Conservation (phyloP, 2,329 filamentous ascomycete genomes). For the Penicillium sp. region DNA sequence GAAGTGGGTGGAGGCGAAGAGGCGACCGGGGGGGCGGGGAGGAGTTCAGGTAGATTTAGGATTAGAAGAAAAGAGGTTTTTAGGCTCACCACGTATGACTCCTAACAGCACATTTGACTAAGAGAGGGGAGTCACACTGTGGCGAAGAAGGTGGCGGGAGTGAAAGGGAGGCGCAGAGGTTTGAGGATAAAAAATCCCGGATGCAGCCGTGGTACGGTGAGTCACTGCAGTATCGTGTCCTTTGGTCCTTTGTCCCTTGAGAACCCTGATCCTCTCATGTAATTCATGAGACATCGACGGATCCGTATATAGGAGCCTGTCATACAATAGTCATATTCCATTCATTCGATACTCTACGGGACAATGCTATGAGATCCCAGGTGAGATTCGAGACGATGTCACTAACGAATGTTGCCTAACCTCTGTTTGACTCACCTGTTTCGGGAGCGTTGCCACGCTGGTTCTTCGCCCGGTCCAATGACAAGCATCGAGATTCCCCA, state of each 20-base stretch:
- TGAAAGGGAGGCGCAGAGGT: slow-evolving; percentile 1
- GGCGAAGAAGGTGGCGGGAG: slow-evolving; percentile 8
- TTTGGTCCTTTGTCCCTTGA: too few species aligned
- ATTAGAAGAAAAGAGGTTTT: slow-evolving; percentile 14
- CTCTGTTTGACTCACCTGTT: neutral
- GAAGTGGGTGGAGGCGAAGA: slow-evolving; percentile 2
- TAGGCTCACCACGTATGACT: slow-evolving; percentile 16
- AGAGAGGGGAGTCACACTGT: slow-evolving; percentile 13
- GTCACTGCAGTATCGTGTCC: neutral
- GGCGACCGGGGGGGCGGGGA: neutral
- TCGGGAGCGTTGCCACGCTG: slow-evolving; percentile 7
- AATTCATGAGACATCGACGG: too few species aligned
- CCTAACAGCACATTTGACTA: slow-evolving; percentile 17
- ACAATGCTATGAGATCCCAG: neutral
- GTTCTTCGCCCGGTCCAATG: slow-evolving; percentile 3
- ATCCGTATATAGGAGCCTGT: too few species aligned
- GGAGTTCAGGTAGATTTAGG: neutral
- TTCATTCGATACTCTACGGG: neutral
- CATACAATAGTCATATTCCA: too few species aligned
- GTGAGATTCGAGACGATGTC: neutral
- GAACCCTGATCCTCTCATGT: too few species aligned
- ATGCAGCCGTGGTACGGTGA: slow-evolving; percentile 3
- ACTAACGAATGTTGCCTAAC: neutral
- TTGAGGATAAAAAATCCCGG: slow-evolving; percentile 1
- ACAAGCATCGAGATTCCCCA: neutral